Evolutionary conservation across 2,329 filamentous ascomycete species (phyloP).

Genomic region (Triangularia verruculosa): DNA sequence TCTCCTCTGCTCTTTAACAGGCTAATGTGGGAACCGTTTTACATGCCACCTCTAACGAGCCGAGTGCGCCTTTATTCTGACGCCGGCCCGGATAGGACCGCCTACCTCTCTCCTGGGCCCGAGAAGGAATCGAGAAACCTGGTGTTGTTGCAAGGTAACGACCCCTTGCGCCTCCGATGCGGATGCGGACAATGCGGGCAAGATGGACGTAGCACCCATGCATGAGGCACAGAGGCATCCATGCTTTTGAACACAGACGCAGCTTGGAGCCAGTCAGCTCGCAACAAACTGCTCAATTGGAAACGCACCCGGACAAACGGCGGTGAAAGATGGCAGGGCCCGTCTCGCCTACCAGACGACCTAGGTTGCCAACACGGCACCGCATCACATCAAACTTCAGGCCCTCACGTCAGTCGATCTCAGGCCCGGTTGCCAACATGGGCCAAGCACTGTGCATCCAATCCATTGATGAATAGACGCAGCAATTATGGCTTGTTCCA

Average conservation of each 20-base stretch:
- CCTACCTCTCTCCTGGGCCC: constrained; percentile 1
- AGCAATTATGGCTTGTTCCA: constrained; percentile 1
- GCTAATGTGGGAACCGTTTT: constrained; percentile 17
- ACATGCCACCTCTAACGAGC: constrained; percentile 1
- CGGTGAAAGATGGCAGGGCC: constrained; percentile 5
- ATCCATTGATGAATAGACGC: not conserved
- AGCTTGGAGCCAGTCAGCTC: not conserved
- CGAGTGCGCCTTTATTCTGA: constrained; percentile 4
- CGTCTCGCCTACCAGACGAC: not conserved
- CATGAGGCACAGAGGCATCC: not conserved
- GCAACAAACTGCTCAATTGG: not conserved
- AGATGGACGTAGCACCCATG: not conserved
- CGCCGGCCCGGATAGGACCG: constrained; percentile 13
- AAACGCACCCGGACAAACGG: constrained; percentile 9
- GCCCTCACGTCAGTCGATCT: not conserved
- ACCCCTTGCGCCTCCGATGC: not conserved
- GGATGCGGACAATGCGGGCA: not conserved
- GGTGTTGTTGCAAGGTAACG: not conserved
- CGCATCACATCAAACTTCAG: constrained; percentile 2
- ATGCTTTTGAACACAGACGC: not conserved
- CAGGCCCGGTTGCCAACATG: not conserved
- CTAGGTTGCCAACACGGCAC: not conserved
- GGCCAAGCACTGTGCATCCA: not conserved
- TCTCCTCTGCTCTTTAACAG: constrained; percentile 2
- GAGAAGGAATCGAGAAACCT: not conserved